Percentiles rank a stretch among this genome's conserved stretches.
These are phyloP conservation scores for Mortierella antarctica DNA, from an alignment of 192 early-diverging fungal species.

Conservation along the genomic window DNA sequence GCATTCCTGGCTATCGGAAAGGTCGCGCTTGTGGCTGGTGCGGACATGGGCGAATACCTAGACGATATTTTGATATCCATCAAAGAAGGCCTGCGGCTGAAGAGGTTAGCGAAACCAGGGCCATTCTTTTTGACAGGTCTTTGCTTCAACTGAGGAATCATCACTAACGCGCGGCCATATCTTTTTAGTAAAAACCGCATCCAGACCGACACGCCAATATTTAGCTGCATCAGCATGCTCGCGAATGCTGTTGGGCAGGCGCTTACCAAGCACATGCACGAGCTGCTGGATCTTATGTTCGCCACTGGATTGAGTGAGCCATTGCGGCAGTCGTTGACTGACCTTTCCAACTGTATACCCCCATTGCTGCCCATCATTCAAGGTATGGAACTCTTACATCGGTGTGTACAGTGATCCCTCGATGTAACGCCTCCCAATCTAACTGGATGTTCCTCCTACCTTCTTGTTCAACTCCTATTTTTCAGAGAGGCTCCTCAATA, in stretches of 20 bases:
- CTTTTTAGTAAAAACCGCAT: slow-evolving; percentile 60
- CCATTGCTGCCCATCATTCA: slow-evolving; percentile 87
- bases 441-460: neutral
- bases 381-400: slow-evolving; percentile 56
- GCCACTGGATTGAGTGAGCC: slow-evolving; percentile 84
- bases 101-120: slow-evolving; percentile 63
- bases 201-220: slow-evolving; percentile 72
- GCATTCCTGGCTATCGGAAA: slow-evolving; percentile 90
- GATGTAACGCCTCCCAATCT: neutral
- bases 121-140: neutral
- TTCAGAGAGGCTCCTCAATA: slow-evolving; percentile 84
- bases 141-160: neutral
- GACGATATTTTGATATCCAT: slow-evolving; percentile 81
- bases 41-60: slow-evolving; percentile 82
- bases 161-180: neutral
- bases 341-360: slow-evolving; percentile 85
- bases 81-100: slow-evolving; percentile 75
- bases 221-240: slow-evolving; percentile 89
- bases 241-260: slow-evolving; percentile 92
- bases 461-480: slow-evolving; percentile 4
- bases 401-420: neutral
- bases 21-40: slow-evolving; percentile 82
- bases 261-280: slow-evolving; percentile 88
- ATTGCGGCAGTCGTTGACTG: slow-evolving; percentile 81
- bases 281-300: slow-evolving; percentile 93